phyloP scores from a whole-genome alignment of 768 basidiomycete species.

The Lentinula lateritia region DNA sequence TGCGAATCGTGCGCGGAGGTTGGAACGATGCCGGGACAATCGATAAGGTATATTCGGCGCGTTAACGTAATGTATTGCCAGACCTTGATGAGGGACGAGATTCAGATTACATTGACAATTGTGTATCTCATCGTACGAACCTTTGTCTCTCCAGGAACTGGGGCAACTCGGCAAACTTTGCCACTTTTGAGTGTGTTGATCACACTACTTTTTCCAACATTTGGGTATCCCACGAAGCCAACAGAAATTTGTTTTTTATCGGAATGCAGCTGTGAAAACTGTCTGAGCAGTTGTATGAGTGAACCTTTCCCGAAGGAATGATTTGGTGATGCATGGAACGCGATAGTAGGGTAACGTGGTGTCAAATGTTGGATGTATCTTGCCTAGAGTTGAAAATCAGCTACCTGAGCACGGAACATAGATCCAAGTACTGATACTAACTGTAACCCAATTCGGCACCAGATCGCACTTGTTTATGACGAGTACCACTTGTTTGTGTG shows the following conservation, averaged over 20 bases:
- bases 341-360: constrained; percentile 91
- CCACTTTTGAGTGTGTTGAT: constrained; percentile 98
- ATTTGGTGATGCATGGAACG: constrained; percentile 98
- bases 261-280: constrained; percentile 94
- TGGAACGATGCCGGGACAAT: constrained; percentile 97
- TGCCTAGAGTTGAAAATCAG: constrained; percentile 44
- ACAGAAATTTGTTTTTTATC: constrained; percentile 99
- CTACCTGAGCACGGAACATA: background rate
- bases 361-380: constrained; percentile 95
- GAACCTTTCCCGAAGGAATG: constrained; percentile 99
- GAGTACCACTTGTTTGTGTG: constrained; percentile 95
- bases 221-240: constrained; percentile 96
- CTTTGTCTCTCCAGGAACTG: constrained; percentile 97
- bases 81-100: constrained; percentile 41
- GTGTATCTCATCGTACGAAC: constrained; percentile 21
- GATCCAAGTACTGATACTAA: constrained; percentile 35
- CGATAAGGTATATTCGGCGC: constrained; percentile 94
- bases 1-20: constrained; percentile 88
- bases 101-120: background rate
- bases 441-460: constrained; percentile 98
- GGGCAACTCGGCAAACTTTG: constrained; percentile 95
- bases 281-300: constrained; percentile 92
- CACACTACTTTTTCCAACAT: constrained; percentile 95
- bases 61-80: constrained; percentile 99
- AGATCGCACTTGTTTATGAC: constrained; percentile 98